Percentiles rank a stretch among this genome's conserved stretches.
These are phyloP conservation scores for Microsporum canis DNA, from an alignment of 2,329 filamentous ascomycete species.

Conservation along the genomic window DNA sequence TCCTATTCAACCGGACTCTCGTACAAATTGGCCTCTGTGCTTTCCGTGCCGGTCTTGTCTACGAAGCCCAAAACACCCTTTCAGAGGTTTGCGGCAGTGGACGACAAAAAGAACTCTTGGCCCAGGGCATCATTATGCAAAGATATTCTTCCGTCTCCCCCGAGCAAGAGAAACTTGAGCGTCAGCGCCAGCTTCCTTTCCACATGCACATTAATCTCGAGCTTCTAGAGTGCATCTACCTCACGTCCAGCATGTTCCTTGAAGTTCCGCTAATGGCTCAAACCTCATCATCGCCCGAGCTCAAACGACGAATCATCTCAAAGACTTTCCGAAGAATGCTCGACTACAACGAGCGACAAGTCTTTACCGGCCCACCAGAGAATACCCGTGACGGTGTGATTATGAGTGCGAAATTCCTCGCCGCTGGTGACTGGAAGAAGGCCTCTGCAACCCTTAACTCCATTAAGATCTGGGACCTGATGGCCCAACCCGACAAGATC, in stretches of 20 bases:
- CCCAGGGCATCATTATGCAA: slow-evolving; percentile 97
- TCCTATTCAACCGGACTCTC: slow-evolving; percentile 94
- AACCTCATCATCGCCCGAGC: slow-evolving; percentile 88
- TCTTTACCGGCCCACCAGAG: slow-evolving; percentile 96
- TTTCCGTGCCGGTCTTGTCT: slow-evolving; percentile 92
- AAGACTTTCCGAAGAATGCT: slow-evolving; percentile 99
- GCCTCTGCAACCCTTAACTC: slow-evolving; percentile 84
- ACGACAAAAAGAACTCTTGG: slow-evolving; percentile 92
- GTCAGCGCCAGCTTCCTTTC: slow-evolving; percentile 95
- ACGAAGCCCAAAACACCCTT: slow-evolving; percentile 93
- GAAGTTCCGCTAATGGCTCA: slow-evolving; percentile 96
- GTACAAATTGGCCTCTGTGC: slow-evolving; percentile 97
- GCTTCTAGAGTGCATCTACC: slow-evolving; percentile 92
- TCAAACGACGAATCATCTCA: slow-evolving; percentile 96
- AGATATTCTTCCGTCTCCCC: slow-evolving; percentile 91
- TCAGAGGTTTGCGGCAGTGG: slow-evolving; percentile 98
- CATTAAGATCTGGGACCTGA: slow-evolving; percentile 99
- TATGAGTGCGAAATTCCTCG: slow-evolving; percentile 94
- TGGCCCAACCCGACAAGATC: slow-evolving; percentile 84
- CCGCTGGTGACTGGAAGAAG: slow-evolving; percentile 98
- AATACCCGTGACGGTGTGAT: slow-evolving; percentile 99
- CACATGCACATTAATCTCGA: slow-evolving; percentile 99
- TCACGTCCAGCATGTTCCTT: slow-evolving; percentile 97
- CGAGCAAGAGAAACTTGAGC: slow-evolving; percentile 93
- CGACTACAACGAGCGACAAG: slow-evolving; percentile 98